Evolutionary conservation across 2,329 filamentous ascomycete genomes (phyloP).

Genomic region (Huntiella moniliformis): DNA sequence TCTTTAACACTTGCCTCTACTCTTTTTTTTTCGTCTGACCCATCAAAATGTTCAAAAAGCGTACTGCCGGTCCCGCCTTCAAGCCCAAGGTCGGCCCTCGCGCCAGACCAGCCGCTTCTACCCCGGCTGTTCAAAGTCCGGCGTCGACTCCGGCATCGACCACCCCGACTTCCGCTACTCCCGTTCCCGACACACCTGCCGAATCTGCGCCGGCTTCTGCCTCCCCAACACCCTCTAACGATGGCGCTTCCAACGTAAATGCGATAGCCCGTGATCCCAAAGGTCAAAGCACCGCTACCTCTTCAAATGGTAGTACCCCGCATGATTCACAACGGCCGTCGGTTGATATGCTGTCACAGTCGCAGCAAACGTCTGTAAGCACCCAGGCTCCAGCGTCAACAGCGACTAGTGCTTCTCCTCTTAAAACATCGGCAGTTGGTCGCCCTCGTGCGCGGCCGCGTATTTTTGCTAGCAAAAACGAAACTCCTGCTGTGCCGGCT

Average conservation of each 20-base stretch:
- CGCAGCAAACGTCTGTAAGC: neutral
- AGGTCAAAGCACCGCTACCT: neutral
- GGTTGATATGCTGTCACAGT: neutral
- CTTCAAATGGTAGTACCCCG: conserved; percentile 1
- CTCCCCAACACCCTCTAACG: neutral
- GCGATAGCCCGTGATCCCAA: neutral
- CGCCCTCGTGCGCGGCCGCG: conserved; percentile 4
- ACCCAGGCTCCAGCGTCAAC: neutral
- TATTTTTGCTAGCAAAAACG: conserved; percentile 1
- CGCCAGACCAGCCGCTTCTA: conserved; percentile 22
- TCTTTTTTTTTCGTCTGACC: neutral
- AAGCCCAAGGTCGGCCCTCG: conserved; percentile 49
- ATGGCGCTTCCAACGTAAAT: no score
- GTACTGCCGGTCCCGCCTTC: conserved; percentile 37
- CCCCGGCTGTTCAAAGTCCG: conserved; percentile 2
- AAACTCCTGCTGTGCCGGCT: neutral
- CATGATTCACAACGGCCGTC: neutral
- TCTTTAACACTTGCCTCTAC: neutral
- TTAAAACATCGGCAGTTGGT: neutral
- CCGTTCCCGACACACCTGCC: neutral
- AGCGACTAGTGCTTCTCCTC: neutral
- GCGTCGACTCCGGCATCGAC: conserved; percentile 1
- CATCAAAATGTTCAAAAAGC: conserved; percentile 45
- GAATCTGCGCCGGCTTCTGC: conserved; percentile 1
- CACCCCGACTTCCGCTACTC: neutral